Conservation (phyloP, 2,329 filamentous ascomycete species). For the Pezicula radicicola region DNA sequence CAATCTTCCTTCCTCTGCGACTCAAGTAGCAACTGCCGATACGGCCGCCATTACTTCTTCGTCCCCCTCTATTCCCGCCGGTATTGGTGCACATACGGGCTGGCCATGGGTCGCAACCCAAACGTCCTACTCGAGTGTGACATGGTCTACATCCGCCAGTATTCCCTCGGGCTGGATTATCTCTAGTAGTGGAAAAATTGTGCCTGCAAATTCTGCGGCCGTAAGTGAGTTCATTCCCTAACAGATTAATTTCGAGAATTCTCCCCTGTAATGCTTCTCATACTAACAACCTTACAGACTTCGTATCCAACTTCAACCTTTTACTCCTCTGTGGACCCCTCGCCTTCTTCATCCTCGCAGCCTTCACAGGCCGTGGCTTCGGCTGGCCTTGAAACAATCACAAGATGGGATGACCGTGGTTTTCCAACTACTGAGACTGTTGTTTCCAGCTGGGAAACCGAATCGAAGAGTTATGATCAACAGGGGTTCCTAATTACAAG, state of each 20-base stretch:
- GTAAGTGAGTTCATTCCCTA: conserved; percentile 52
- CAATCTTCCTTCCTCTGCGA: conserved; percentile 54
- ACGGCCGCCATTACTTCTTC: conserved; percentile 53
- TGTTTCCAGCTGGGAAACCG: conserved; percentile 29
- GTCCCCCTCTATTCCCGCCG: conserved; percentile 66
- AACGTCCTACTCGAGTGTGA: conserved; percentile 44
- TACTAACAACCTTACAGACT: conserved; percentile 27
- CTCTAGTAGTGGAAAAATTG: conserved; percentile 73
- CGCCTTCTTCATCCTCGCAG: conserved; percentile 40
- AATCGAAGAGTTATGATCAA: conserved; percentile 39
- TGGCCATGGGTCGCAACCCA: conserved; percentile 66
- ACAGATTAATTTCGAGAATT: conserved; percentile 24
- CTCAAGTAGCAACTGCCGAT: conserved; percentile 28
- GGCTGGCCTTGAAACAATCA: conserved; percentile 32
- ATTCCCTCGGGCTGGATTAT: conserved; percentile 82
- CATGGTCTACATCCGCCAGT: conserved; percentile 38
- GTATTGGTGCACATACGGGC: conserved; percentile 60
- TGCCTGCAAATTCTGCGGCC: conserved; percentile 66
- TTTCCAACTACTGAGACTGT: conserved; percentile 45
- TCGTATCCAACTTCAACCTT: conserved; percentile 46
- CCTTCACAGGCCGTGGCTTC: conserved; percentile 14
- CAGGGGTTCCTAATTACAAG: conserved; percentile 39
- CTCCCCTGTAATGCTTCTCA: conserved; percentile 16
- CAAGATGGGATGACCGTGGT: conserved; percentile 43
- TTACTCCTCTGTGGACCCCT: conserved; percentile 46